Evolutionary conservation across 768 basidiomycete genomes (phyloP), one percentile per base, ranked within the genome.

Genomic region (Calvatia gigantea): DNA sequence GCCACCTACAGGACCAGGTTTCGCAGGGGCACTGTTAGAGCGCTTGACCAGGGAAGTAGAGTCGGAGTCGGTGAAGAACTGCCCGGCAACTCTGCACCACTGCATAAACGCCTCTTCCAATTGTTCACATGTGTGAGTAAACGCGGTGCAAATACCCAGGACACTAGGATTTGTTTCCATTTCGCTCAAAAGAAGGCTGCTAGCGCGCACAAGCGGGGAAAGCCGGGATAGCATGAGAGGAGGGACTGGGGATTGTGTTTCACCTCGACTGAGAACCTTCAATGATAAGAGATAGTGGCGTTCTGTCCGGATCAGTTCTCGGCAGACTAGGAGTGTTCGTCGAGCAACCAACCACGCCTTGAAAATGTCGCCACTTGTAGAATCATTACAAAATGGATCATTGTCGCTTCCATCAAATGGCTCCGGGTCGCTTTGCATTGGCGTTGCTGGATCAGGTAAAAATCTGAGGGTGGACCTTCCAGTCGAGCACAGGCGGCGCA

Each of bases 161-260:
- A 82, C 83, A 37, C 83, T 85, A 12, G 86, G 86, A 52, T 87
- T 85, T 19, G 63, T 64, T 38, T 81, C 75, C 64, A 85, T 76
- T 14, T 68, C 67, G 21, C 67, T 67, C 9, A 85, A 59, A 33
- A 87, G 69, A 15, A 66, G 67, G 50, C 79, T 74, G 25, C 84
- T 86, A 23, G 73, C 79, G 11, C 64, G 60, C 29, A 84, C 70
- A 8, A 88, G 76, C 4, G 71, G 74, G 17, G 74, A 78, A 14
- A 85, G 68, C 60, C 85, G 78, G 12, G 73, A 64, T 21, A 75
- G 63, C 73, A 87, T 79, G 14, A 78, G 69, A 15, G 79, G 67
- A 14, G 85, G 78, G 14, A 82, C 79, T 1, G 75, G 73, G 5
- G 75, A 66, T 31, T 39, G 73, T 23, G 75, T 79, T 41, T 66